Base-by-base conservation (phyloP, 495 filamentous ascomycete genomes). In the Delitschia confertaspora region DNA sequence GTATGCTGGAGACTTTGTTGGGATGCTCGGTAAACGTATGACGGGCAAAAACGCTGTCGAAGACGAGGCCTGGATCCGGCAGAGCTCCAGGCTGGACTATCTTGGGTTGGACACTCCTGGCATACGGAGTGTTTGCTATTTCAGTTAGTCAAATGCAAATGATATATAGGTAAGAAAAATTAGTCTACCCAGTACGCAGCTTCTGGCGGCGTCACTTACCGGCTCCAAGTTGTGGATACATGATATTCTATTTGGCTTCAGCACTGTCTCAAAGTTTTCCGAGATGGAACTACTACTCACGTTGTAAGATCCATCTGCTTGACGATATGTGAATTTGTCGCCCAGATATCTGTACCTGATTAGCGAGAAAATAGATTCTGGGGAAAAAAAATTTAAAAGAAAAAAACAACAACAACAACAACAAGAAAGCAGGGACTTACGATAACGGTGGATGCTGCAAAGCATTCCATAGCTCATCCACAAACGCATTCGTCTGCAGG, bases 231-330 rank as follows among this genome's bases (percentile, higher is more conserved):
- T 69, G 69, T 4, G 73, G 73, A 38, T 69, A 66, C 26, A 70
- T 69, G 34, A 73, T 69, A 53, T 75, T 77, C 39, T 55, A 32
- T 14, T 1, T 18, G 6, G 6, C 5, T 10, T 9, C 3, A 3
- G 18, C 8, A n/a, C 7, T 32, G 16, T 11, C 16, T 24, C n/a
- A 11, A 39, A 46, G 17, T 13, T 32, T 2, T 13, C 8, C 5
- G 4, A 17, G 13, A 35, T 19, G 35, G 5, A 11, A 18, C 19
- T 10, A 16, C 8, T 19, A 17, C 41, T 17, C 30, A 52, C 49
- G 57, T 78, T 77, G 54, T 76, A 72, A 0, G 76, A 83, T n/a
- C 82, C 82, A 65, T 87, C 82, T 2, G 80, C 79, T 33, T 69
- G 70, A n/a, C 82, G 72, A 53, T 84, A 87, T 40, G 68, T 59